Conservation (phyloP, 2,329 filamentous ascomycete species). For the Ceratocystis destructans region DNA sequence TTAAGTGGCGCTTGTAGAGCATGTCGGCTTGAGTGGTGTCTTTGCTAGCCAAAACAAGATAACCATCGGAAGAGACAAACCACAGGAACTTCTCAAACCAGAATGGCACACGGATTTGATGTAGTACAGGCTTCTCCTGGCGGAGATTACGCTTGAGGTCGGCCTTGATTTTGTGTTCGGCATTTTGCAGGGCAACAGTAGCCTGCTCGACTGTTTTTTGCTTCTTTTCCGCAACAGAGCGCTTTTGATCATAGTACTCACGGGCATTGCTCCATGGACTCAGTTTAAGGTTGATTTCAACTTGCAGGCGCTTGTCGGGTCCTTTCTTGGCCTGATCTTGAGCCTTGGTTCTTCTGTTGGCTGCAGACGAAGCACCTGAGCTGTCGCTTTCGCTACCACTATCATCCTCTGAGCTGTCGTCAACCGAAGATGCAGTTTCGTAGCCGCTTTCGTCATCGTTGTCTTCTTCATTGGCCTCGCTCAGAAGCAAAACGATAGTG, state of each 20-base stretch:
- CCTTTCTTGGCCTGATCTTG: constrained; percentile 24
- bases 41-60: constrained; percentile 77
- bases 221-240: constrained; percentile 70
- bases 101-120: constrained; percentile 66
- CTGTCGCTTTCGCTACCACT: constrained; percentile 24
- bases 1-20: constrained; percentile 73
- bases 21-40: constrained; percentile 84
- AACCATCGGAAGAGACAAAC: constrained; percentile 92
- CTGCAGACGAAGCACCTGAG: not conserved
- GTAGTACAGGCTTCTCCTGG: constrained; percentile 76
- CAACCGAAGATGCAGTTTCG: constrained; percentile 48
- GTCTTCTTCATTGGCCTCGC: constrained; percentile 53
- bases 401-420: constrained; percentile 36
- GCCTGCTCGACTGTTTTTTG: constrained; percentile 76
- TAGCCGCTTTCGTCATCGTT: constrained; percentile 43
- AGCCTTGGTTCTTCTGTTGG: constrained; percentile 21
- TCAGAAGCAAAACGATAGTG: constrained; percentile 64
- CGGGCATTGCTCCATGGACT: constrained; percentile 82
- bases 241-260: constrained; percentile 84
- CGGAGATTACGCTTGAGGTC: constrained; percentile 54
- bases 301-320: constrained; percentile 44
- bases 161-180: constrained; percentile 26
- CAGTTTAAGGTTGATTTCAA: constrained; percentile 74
- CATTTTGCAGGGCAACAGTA: constrained; percentile 69
- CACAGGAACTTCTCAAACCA: constrained; percentile 98